Base-by-base conservation (phyloP, 148 eudicot species). In the Dianthus caryophyllus region DNA sequence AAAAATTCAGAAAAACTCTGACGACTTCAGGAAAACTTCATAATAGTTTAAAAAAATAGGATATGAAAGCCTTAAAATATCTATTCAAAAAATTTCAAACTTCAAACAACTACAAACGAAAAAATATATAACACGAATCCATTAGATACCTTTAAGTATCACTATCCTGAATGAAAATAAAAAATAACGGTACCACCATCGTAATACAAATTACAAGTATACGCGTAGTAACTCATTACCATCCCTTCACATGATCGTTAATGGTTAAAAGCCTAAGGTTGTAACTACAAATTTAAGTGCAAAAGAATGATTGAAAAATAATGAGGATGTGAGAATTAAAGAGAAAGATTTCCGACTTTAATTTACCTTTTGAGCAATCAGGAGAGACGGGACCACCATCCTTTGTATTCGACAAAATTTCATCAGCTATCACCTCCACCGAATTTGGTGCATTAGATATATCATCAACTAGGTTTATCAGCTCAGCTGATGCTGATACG, bases 321-420 rank as follows among this genome's bases (percentile, higher is more conserved):
- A 18, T 8, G 46, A 24, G 46, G 69, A 2, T 41, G 60, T 8
- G 38, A 60, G 33, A 39, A 64, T 39, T 22, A 50, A 47, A 31
- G 20, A 18, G 2, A 8, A 56, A n/a, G 6, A 10, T 27, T 38
- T 53, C 11, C 22, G 78, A 83, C 92, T 83, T 70, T 87, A 91
- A 33, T 47, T 64, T 65, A 64, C 65, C 77, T 61, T 53, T 71
- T 25, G 83, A 64, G 54, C 59, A 59, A 66, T 74, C 70, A 66
- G 51, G 41, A 17, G 71, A 64, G 52, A 49, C 55, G 44, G 49
- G 80, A n/a, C 22, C 51, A 60, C 52, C 72, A 65, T 74, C 58
- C 47, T 79, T 66, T 49, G 82, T 71, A 51, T 73, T 75, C 49
- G 64, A 77, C 55, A 70, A 63, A 63, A 44, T 33, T 63, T 24